Percentiles rank a stretch among this genome's conserved stretches.
These are phyloP conservation scores for Antitrichia curtipendula DNA, from an alignment of 225 moss, liverwort and hornwort genomes.

Conservation along the genomic window DNA sequence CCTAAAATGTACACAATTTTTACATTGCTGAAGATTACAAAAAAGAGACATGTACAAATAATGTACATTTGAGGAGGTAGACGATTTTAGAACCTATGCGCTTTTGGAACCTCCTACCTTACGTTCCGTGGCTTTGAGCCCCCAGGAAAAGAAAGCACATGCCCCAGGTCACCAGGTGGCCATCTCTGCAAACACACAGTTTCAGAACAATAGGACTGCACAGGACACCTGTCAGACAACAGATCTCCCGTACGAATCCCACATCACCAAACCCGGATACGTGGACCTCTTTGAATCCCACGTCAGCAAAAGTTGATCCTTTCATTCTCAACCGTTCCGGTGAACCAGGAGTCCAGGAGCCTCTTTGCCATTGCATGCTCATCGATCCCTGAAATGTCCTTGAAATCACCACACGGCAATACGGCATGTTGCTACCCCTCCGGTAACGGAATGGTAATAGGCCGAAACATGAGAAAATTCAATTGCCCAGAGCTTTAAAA, in stretches of 20 bases:
- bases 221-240: background rate
- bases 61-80: too few species aligned
- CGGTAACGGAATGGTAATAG: background rate
- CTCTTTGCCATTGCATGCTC: background rate
- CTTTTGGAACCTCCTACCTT: too few species aligned
- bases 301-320: background rate
- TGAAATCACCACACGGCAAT: background rate
- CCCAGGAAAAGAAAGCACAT: too few species aligned
- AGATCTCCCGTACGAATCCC: background rate
- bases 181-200: background rate
- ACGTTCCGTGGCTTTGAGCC: too few species aligned
- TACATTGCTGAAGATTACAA: too few species aligned
- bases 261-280: background rate
- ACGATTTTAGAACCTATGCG: too few species aligned
- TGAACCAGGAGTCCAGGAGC: background rate
- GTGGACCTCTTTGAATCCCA: background rate
- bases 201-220: too few species aligned
- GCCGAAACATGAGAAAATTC: background rate
- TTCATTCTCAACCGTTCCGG: background rate
- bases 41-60: too few species aligned
- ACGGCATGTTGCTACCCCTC: background rate
- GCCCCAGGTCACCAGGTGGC: too few species aligned
- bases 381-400: background rate
- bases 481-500: background rate
- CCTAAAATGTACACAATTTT: too few species aligned